phyloP scores from a whole-genome alignment of 1,139 yeast species.

The Geotrichum australiense region DNA sequence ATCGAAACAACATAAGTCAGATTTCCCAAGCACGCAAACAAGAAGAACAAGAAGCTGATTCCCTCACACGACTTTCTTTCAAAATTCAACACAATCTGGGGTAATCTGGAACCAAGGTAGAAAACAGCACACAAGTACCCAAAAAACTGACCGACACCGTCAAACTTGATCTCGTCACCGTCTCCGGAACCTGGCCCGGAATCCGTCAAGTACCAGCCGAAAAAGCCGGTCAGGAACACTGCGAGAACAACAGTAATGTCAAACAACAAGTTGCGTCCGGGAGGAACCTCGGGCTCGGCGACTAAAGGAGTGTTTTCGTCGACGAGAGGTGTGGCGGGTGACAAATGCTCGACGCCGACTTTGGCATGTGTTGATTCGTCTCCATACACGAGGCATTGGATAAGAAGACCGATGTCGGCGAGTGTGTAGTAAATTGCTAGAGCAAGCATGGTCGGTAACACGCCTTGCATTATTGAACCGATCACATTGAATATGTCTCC shows the following conservation, averaged over 20 bases:
- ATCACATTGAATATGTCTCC: slow-evolving; percentile 90
- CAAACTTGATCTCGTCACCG: slow-evolving; percentile 44
- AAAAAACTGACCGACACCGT: slow-evolving; percentile 74
- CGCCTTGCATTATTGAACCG: slow-evolving; percentile 83
- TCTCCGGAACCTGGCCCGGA: slow-evolving; percentile 29
- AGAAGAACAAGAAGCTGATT: slow-evolving; percentile 80
- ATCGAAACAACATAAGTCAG: slow-evolving; percentile 83
- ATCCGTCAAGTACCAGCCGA: slow-evolving; percentile 74
- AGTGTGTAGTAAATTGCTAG: slow-evolving; percentile 85
- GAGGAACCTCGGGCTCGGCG: slow-evolving; percentile 1
- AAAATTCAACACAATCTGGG: slow-evolving; percentile 78
- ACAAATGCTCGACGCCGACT: slow-evolving; percentile 71
- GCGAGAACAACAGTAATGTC: slow-evolving; percentile 59
- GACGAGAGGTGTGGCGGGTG: slow-evolving; percentile 82
- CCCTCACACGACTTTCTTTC: slow-evolving; percentile 89
- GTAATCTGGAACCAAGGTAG: slow-evolving; percentile 82
- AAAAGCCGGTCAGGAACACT: slow-evolving; percentile 68
- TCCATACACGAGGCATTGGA: slow-evolving; percentile 73
- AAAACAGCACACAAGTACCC: slow-evolving; percentile 89
- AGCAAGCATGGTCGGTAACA: slow-evolving; percentile 79
- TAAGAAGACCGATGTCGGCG: slow-evolving; percentile 75
- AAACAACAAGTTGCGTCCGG: slow-evolving; percentile 32
- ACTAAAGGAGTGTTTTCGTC: slow-evolving; percentile 33
- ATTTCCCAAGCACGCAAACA: slow-evolving; percentile 91
- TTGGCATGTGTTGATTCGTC: slow-evolving; percentile 38